These are phyloP conservation scores for Physcia stellaris DNA, from an alignment of 495 filamentous ascomycete species.

Conservation along the genomic window DNA sequence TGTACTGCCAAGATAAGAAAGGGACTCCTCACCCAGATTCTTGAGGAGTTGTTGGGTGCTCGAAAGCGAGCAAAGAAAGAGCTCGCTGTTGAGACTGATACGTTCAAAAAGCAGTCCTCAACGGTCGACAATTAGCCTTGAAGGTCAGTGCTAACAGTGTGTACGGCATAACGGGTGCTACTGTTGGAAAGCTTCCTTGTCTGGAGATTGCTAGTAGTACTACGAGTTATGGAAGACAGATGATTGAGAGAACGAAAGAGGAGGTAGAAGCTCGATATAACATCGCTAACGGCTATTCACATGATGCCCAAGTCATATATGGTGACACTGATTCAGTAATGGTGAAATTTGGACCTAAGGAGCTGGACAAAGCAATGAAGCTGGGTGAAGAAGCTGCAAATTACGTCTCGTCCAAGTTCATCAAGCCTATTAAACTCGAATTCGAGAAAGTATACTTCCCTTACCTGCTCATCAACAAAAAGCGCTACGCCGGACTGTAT, in stretches of 20 bases:
- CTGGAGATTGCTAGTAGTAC: slow-evolving; percentile 91
- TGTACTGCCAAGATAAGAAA: slow-evolving; percentile 80
- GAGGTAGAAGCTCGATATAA: slow-evolving; percentile 84
- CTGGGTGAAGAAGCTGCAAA: slow-evolving; percentile 80
- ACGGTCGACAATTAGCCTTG: slow-evolving; percentile 90
- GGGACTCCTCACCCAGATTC: slow-evolving; percentile 83
- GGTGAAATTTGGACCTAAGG: slow-evolving; percentile 91
- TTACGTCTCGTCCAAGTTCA: slow-evolving; percentile 80
- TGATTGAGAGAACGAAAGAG: slow-evolving; percentile 94
- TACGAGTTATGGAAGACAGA: slow-evolving; percentile 87
- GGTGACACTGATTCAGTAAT: slow-evolving; percentile 99
- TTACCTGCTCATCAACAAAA: slow-evolving; percentile 99
- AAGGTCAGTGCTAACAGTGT: slow-evolving; percentile 98
- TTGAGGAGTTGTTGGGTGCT: slow-evolving; percentile 79
- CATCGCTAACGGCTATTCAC: slow-evolving; percentile 83
- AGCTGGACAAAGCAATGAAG: slow-evolving; percentile 81
- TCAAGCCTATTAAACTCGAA: slow-evolving; percentile 94
- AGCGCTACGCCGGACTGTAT: slow-evolving; percentile 92
- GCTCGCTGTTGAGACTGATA: slow-evolving; percentile 78
- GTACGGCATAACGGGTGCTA: slow-evolving; percentile 93
- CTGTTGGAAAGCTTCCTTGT: slow-evolving; percentile 90
- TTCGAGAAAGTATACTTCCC: slow-evolving; percentile 99
- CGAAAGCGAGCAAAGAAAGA: slow-evolving; percentile 91
- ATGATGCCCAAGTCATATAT: slow-evolving; percentile 94
- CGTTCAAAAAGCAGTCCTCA: slow-evolving; percentile 97